Evolutionary conservation across 495 filamentous ascomycete genomes (phyloP).

Genomic region (Copromyces sp.): DNA sequence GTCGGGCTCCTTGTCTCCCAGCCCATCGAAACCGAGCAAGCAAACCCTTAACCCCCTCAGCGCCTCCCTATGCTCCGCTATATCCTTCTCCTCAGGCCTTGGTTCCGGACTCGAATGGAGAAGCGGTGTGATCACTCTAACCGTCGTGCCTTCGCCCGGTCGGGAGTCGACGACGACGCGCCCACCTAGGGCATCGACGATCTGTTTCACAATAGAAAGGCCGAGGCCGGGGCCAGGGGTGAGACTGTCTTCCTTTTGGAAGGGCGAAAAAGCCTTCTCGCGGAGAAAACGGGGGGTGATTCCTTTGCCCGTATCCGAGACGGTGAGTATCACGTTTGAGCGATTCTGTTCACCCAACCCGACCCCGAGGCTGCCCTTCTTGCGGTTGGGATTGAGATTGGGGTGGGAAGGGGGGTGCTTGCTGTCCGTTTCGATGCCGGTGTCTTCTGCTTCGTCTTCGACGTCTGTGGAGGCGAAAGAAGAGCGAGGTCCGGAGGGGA

Average conservation of each 20-base stretch:
- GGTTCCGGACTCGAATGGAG: slow-evolving; percentile 2
- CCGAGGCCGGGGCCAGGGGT: slow-evolving; percentile 60
- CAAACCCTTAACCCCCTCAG: slow-evolving; percentile 25
- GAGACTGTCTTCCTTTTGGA: slow-evolving; percentile 59
- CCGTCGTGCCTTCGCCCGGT: slow-evolving; percentile 46
- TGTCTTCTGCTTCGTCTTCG: background rate
- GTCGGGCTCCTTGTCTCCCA: background rate
- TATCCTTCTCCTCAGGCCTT: slow-evolving; percentile 6
- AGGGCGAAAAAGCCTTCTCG: slow-evolving; percentile 56
- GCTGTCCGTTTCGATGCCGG: slow-evolving; percentile 17
- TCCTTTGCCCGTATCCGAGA: slow-evolving; percentile 58
- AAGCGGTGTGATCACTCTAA: slow-evolving; percentile 43
- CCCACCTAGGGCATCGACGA: slow-evolving; percentile 50
- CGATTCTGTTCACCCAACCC: background rate
- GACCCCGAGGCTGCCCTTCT: background rate
- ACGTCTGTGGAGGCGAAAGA: background rate
- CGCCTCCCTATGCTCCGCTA: slow-evolving; percentile 14
- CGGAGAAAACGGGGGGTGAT: slow-evolving; percentile 61
- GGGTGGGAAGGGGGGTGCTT: slow-evolving; percentile 3
- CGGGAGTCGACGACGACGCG: slow-evolving; percentile 49
- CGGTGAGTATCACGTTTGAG: slow-evolving; percentile 30
- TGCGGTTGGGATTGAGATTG: background rate
- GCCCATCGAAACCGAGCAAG: slow-evolving; percentile 21
- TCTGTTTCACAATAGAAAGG: slow-evolving; percentile 56
- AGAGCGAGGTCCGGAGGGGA: background rate